phyloP scores from a whole-genome alignment of 805 yeast species.

The Blastobotrys peoriensis region DNA sequence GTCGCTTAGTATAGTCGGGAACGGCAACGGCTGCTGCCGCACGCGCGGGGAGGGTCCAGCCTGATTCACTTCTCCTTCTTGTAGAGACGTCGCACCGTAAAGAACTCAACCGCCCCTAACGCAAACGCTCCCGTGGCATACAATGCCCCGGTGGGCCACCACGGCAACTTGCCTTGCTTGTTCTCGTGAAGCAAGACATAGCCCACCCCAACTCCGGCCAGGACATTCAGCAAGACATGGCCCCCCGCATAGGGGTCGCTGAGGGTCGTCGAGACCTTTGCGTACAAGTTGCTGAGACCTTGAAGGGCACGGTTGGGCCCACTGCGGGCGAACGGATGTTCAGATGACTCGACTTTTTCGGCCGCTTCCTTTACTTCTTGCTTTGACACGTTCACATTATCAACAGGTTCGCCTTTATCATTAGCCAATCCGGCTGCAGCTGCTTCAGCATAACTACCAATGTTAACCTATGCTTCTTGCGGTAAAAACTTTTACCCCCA shows the following conservation, averaged over 20 bases:
- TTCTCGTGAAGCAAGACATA: conserved; percentile 15
- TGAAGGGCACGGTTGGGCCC: background rate
- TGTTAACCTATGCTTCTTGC: background rate
- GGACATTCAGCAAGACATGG: conserved; percentile 15
- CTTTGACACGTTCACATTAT: background rate
- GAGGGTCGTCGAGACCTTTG: conserved; percentile 10
- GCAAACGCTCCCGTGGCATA: conserved; percentile 2
- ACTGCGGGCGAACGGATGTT: background rate
- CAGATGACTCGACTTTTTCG: background rate
- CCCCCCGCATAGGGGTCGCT: conserved; percentile 21
- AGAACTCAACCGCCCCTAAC: conserved; percentile 4
- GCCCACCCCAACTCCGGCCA: conserved; percentile 18
- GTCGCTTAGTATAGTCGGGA: too few relatives aligned
- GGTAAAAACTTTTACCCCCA: background rate
- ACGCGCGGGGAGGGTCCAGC: too few relatives aligned
- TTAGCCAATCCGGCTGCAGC: background rate
- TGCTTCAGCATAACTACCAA: conserved; percentile 2
- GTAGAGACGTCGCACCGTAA: background rate
- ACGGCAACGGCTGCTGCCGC: too few relatives aligned
- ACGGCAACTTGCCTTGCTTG: conserved; percentile 15
- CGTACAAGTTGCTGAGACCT: background rate
- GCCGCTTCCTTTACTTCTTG: conserved; percentile 1
- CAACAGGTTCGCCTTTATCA: conserved; percentile 1
- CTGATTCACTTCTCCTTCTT: too few relatives aligned
- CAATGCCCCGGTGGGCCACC: conserved; percentile 7